Percentiles rank a stretch among this genome's conserved stretches.
phyloP scores from a whole-genome alignment of 352 stramenopile species.

The Pythium sp. region DNA sequence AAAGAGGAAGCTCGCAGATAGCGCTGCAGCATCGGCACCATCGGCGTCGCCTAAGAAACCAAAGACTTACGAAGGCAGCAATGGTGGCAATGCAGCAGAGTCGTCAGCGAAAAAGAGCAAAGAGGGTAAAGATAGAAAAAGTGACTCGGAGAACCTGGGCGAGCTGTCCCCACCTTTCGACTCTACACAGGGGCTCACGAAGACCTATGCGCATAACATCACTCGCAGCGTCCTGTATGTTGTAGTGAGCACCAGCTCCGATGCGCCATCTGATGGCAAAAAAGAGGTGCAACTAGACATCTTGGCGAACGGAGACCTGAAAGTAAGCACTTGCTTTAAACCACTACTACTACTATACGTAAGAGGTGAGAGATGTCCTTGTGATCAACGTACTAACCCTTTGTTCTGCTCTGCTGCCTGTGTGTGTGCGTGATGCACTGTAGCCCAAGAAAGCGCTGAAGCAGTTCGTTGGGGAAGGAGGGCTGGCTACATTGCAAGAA shows the following conservation, averaged over 20 bases:
- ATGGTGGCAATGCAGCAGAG: neutral
- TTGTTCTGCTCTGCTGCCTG: neutral
- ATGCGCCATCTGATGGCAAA: conserved; percentile 22
- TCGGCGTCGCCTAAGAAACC: conserved; percentile 32
- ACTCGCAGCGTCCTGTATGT: conserved; percentile 58
- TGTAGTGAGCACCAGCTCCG: conserved; percentile 38
- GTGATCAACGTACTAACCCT: neutral
- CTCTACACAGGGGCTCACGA: conserved; percentile 7
- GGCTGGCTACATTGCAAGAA: conserved; percentile 39
- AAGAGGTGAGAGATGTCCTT: neutral
- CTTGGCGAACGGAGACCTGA: conserved; percentile 30
- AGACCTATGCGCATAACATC: conserved; percentile 38
- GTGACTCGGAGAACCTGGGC: neutral
- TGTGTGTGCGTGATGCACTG: neutral
- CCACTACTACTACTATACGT: conserved; percentile 1
- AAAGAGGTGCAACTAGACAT: conserved; percentile 32
- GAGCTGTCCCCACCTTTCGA: conserved; percentile 19
- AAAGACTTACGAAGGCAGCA: conserved; percentile 21
- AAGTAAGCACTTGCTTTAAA: conserved; percentile 26
- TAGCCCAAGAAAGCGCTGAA: conserved; percentile 51
- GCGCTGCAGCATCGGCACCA: conserved; percentile 12
- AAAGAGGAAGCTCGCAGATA: conserved; percentile 39
- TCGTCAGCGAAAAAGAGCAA: conserved; percentile 1
- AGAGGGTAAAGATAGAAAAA: neutral
- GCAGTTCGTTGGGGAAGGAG: conserved; percentile 50